Conservation (phyloP, 2,329 filamentous ascomycete species). For the Juglanconis oblonga region DNA sequence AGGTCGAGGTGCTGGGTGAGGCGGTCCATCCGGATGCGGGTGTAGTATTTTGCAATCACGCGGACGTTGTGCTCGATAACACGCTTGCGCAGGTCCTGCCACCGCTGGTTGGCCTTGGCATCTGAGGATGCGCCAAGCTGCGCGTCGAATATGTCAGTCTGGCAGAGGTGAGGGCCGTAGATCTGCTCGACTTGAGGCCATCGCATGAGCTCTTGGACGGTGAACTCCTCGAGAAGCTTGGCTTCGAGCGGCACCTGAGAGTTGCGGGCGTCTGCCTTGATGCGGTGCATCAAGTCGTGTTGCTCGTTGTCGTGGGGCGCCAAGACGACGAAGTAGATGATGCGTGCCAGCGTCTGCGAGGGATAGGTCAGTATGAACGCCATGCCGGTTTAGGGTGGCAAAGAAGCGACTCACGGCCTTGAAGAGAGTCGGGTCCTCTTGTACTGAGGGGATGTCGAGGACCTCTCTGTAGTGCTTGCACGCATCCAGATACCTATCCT, state of each 20-base stretch:
- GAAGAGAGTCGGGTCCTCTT: constrained; percentile 67
- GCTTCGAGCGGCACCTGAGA: constrained; percentile 74
- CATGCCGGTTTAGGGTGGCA: too few relatives aligned
- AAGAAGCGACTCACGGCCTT: constrained; percentile 10
- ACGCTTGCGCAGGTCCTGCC: constrained; percentile 93
- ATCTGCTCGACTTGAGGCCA: constrained; percentile 91
- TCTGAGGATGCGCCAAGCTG: constrained; percentile 64
- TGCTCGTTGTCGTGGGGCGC: constrained; percentile 98
- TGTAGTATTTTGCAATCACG: constrained; percentile 98
- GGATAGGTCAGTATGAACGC: background rate
- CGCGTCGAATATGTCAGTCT: constrained; percentile 84
- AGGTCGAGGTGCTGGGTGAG: constrained; percentile 89
- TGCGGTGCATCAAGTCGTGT: constrained; percentile 91
- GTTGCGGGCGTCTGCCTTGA: constrained; percentile 82
- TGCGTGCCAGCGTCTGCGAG: constrained; percentile 76
- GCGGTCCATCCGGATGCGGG: constrained; percentile 87
- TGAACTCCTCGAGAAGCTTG: constrained; percentile 89
- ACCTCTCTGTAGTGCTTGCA: constrained; percentile 99
- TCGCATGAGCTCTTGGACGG: constrained; percentile 93
- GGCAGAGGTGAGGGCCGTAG: constrained; percentile 83
- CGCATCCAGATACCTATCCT: constrained; percentile 93
- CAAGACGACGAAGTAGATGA: constrained; percentile 97
- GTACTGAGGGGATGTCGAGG: constrained; percentile 90
- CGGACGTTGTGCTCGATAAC: constrained; percentile 99
- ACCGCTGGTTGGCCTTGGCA: constrained; percentile 78